Evolutionary conservation across 768 basidiomycete genomes (phyloP).

Genomic region (Postia placenta): DNA sequence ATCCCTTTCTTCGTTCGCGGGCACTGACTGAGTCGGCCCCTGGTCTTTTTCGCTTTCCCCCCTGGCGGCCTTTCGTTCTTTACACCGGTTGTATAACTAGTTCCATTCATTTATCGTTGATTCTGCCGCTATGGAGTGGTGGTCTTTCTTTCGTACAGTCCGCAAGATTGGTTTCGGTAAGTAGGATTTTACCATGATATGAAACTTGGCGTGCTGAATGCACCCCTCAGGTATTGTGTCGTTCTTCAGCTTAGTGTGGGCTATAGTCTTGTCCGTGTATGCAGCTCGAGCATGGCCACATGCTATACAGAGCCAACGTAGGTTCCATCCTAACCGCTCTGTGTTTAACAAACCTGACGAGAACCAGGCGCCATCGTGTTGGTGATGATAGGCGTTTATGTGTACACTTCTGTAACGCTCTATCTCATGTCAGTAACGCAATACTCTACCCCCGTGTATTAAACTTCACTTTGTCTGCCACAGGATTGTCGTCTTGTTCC

Average conservation of each 20-base stretch:
- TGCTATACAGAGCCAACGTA: conserved; percentile 16
- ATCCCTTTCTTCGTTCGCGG: conserved; percentile 17
- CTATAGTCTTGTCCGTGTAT: conserved; percentile 18
- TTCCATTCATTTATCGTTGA: conserved; percentile 5
- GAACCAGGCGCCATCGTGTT: conserved; percentile 16
- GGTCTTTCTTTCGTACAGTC: conserved; percentile 18
- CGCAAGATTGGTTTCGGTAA: conserved; percentile 19
- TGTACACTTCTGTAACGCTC: conserved; percentile 15
- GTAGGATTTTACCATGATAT: too few relatives aligned
- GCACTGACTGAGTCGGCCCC: conserved; percentile 25
- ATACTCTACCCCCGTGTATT: neutral
- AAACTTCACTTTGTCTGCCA: neutral
- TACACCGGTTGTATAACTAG: conserved; percentile 7
- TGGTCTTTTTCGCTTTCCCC: conserved; percentile 18
- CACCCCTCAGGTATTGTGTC: conserved; percentile 18
- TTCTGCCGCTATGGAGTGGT: conserved; percentile 21
- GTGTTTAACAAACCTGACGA: neutral
- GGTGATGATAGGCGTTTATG: conserved; percentile 15
- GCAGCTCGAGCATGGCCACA: conserved; percentile 17
- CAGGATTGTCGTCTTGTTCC: conserved; percentile 22
- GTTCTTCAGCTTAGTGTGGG: conserved; percentile 17
- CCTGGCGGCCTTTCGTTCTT: conserved; percentile 20
- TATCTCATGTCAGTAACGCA: conserved; percentile 21
- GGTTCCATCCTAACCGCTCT: too few relatives aligned
- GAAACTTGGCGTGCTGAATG: too few relatives aligned